These are phyloP conservation scores for Fragaria ananassa DNA, from an alignment of 306 rosid species.

Conservation along the genomic window DNA sequence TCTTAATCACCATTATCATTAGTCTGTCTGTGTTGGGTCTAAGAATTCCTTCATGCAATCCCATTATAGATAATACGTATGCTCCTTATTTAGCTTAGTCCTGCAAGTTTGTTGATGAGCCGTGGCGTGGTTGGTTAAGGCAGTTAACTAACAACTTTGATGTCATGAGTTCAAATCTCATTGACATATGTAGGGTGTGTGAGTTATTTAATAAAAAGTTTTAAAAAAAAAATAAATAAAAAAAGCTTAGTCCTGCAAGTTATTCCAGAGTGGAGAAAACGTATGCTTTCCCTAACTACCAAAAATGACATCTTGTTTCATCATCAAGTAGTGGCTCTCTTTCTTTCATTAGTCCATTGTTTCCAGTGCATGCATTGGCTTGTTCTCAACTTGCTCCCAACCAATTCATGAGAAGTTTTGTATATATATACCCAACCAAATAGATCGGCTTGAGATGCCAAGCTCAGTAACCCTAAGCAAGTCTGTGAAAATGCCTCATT, in stretches of 20 bases:
- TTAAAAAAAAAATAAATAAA: too few species aligned
- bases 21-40: neutral
- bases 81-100: neutral
- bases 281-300: neutral
- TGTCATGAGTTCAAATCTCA: too few species aligned
- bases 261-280: neutral
- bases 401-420: neutral
- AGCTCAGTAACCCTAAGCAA: neutral
- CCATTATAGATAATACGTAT: neutral
- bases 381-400: constrained; percentile 32
- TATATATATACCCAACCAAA: constrained; percentile 6
- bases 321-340: constrained; percentile 24
- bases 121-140: too few species aligned
- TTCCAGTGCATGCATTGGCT: neutral
- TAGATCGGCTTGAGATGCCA: neutral
- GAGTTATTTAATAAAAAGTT: too few species aligned
- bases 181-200: too few species aligned
- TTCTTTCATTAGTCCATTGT: constrained; percentile 28
- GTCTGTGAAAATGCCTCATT: constrained; percentile 39
- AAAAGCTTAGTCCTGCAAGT: constrained; percentile 4
- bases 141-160: too few species aligned
- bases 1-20: constrained; percentile 4
- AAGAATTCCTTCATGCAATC: neutral
- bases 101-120: too few species aligned
- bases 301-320: constrained; percentile 8